Evolutionary conservation across 2,329 filamentous ascomycete genomes (phyloP), one percentile per base, ranked within the genome.

Genomic region (Sporothrix schenckii): DNA sequence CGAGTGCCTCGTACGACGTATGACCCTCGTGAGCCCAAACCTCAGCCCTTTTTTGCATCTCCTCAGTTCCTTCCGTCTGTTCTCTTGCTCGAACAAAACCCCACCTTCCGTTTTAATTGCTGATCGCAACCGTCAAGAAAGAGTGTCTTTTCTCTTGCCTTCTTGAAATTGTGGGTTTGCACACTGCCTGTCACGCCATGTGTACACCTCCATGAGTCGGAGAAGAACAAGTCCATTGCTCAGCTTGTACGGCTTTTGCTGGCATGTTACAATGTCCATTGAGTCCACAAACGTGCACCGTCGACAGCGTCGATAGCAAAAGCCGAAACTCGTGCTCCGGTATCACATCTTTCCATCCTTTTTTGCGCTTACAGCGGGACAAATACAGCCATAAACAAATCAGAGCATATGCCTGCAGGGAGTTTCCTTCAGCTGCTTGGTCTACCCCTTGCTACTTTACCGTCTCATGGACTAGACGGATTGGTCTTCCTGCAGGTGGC

Each of bases 401-500:
- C 11, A 27, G 34, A n/a, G 34, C 14, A 39, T n/a, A 34, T 24
- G 24, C 53, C 24, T 44, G 34, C 10, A 41, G 9, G 56, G 34
- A 14, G 19, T 44, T 14, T 47, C 34, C 34, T 34, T 9, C 34
- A 34, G 34, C 34, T 56, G 14, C 16, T n/a, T 39, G 16, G 30
- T 9, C 30, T 11, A 19, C 7, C 56, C 56, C 56, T 24, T 34
- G 30, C 53, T 27, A n/a, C 9, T 13, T 21, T 41, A 44, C 56
- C 21, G 7, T 24, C 58, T 27, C 27, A 2, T 27, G n/a, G 39
- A 24, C 39, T 27, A 41, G 44, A 52, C 63, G 27, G 27, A 53
- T 52, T 39, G 3, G 63, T 52, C 63, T 4, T 52, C 63, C 63
- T 66, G 63, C 63, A 66, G 63, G 47, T n/a, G 21, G 58, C 63